Conservation (phyloP, 2,329 filamentous ascomycete species). For the Diaporthe helianthi region DNA sequence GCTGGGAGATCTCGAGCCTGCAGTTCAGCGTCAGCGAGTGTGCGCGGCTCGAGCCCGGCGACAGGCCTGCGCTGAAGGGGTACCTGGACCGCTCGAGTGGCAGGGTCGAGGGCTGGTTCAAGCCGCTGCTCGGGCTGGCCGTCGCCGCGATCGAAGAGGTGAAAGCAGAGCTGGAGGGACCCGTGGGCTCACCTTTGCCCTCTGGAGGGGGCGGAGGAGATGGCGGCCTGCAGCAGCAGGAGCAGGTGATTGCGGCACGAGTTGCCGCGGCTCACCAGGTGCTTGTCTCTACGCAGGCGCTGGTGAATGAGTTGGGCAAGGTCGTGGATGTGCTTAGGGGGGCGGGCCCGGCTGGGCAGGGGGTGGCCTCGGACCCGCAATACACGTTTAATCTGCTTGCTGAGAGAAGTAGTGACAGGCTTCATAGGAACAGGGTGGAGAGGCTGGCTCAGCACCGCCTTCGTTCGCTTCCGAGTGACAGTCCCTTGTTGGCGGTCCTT, state of each 20-base stretch:
- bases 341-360: background rate
- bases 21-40: background rate
- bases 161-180: background rate
- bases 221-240: background rate
- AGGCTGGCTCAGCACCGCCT: background rate
- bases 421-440: background rate
- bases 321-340: background rate
- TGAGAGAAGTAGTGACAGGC: background rate
- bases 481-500: background rate
- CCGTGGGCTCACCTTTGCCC: background rate
- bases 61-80: rapidly evolving
- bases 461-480: background rate
- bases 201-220: background rate
- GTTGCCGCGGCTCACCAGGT: background rate
- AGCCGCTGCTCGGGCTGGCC: background rate
- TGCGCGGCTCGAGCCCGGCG: background rate
- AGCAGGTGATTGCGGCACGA: background rate
- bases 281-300: background rate
- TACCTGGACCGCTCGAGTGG: background rate
- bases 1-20: background rate
- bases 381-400: background rate
- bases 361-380: background rate
- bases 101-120: background rate
- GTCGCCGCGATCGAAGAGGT: background rate
- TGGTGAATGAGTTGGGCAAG: background rate